Conservation (phyloP, 1,284 basidiomycete genomes). For the Apiotrichum sp. region DNA sequence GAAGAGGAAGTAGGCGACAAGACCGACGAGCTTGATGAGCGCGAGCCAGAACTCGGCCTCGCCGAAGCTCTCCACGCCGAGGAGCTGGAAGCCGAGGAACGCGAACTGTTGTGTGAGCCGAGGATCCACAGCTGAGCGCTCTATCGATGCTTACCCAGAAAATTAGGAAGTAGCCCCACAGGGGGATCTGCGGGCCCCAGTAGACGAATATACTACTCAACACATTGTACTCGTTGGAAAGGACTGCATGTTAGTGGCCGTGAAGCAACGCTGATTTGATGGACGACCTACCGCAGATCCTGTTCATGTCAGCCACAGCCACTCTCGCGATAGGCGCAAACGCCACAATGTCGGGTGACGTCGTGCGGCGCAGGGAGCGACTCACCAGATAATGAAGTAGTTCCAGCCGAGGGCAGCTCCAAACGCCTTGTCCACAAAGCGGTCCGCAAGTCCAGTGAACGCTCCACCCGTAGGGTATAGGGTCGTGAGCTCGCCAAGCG, state of each 20-base stretch:
- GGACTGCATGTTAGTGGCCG: conserved; percentile 7
- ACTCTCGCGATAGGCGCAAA: no score
- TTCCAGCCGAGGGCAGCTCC: conserved; percentile 25
- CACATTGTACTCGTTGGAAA: conserved; percentile 32
- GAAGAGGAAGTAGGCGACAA: conserved; percentile 50
- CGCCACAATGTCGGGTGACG: no score
- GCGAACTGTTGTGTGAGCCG: conserved; percentile 14
- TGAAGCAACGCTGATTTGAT: no score
- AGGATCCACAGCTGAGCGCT: neutral
- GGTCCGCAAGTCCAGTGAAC: conserved; percentile 21
- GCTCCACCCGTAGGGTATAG: conserved; percentile 20
- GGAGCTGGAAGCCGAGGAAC: conserved; percentile 27
- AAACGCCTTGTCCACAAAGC: conserved; percentile 24
- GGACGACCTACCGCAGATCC: conserved; percentile 1
- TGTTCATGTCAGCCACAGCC: no score
- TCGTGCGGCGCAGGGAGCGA: no score
- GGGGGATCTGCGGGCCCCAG: conserved; percentile 20
- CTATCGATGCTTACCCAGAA: conserved; percentile 18
- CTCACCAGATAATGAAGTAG: conserved; percentile 21
- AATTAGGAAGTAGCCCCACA: conserved; percentile 21
- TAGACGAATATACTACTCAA: conserved; percentile 15
- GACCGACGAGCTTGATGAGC: conserved; percentile 22
- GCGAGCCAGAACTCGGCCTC: conserved; percentile 24
- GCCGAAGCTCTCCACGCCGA: conserved; percentile 24
- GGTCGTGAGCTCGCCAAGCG: conserved; percentile 23